Base-by-base conservation (phyloP, 352 stramenopile species). In the Pythium aphanidermatum region DNA sequence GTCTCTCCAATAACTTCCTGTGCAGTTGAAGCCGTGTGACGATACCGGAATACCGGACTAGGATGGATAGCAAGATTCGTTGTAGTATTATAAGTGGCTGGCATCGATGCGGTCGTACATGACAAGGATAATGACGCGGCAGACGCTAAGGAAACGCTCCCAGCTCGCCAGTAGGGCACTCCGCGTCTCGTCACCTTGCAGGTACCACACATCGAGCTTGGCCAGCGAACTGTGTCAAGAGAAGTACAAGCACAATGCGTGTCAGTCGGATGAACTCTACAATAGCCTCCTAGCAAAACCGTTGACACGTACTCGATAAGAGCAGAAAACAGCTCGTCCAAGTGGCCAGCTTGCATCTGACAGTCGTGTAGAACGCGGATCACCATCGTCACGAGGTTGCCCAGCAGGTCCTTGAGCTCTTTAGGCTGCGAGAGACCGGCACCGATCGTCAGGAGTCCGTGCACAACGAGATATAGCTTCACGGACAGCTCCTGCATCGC, bases 341-440 rank as follows among this genome's bases (percentile, higher is more conserved):
- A 47, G 36, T 83, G 63, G 11, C 17, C 9, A 12, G 57, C 51
- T 14, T 48, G 44, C 11, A 87, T 46, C 7, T 63, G 43, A 33
- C 72, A 86, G 45, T 86, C 72, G 30, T 83, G 73, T 20, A 88
- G 55, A 28, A 86, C 65, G 20, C 68, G 68, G 23, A 77, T 54
- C 20, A 85, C 61, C 34, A 72, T 76, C n/a, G 58, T 68, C 19
- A 81, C 44, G 29, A 90, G 63, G 51, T 87, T 71, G 26, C 75
- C 73, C 24, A 87, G 52, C 9, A 86, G 31, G 31, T 86, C 69
- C 36, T 86, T 84, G 25, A 87, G 58, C 35, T 87, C 78, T 43
- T 90, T 87, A 2, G 73, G 69, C 54, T 87, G 75, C 13, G 78
- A 90, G 31, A 90, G 55, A 10, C 73, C 74, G 16, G 74, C 78